Base-by-base conservation (phyloP, 2,329 filamentous ascomycete species). In the Ophiocordyceps camponoti-rufipedis region DNA sequence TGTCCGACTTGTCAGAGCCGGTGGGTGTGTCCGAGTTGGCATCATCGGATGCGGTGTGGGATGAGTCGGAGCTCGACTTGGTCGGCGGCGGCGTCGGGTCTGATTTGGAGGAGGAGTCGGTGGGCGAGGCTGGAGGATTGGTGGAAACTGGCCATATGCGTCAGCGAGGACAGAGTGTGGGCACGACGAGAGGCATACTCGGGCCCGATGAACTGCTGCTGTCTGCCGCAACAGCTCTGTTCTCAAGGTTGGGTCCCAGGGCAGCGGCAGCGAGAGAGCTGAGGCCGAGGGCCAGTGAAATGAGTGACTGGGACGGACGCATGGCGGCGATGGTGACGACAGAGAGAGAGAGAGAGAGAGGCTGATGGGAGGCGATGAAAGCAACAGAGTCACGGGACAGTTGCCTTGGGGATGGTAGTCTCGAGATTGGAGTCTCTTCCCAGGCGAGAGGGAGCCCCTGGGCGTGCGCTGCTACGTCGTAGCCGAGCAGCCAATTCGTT, bases 181-280 rank as follows among this genome's bases (percentile, higher is more conserved):
- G 7, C 10, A 9, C 13, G 16, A 39, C 35, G 31, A 23, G 10
- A 38, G 23, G 31, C 45, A 12, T 42, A 47, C 45, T 5, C n/a
- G 42, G 35, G 32, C 10, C 47, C 44, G 44, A 51, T 46, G 53
- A 47, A 48, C 29, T 51, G 57, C 41, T 58, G 49, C 71, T 63
- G 49, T 65, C 63, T 48, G 72, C 67, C 44, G 71, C 72, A 39
- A 78, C 55, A 13, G 68, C 56, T 50, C 77, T 69, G 33, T 68
- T 43, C 12, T 71, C 66, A 68, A 70, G 76, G 49, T 58, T 60
- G 18, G 74, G 69, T 74, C 67, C 67, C 19, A 71, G 66, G 13
- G 67, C 66, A 28, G 73, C 51, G 14, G 69, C 64, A 9, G 70
- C 60, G 45, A 77, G 58, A 31, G 74, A 67, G 41, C 61, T 60